Evolutionary conservation across 495 filamentous ascomycete species (phyloP).

Genomic region (Talaromyces stipitatus): DNA sequence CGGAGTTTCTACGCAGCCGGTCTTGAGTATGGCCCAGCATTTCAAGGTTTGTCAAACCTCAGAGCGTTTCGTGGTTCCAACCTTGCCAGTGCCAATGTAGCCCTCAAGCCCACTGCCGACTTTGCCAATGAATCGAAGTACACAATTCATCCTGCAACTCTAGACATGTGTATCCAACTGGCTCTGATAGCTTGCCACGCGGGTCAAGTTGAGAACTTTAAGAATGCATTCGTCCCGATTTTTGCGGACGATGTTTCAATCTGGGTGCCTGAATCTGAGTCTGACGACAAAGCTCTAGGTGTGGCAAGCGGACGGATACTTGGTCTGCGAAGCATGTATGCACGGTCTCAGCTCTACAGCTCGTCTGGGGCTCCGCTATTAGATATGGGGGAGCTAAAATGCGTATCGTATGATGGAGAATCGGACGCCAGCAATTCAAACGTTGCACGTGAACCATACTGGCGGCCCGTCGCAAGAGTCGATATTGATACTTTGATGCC

Average conservation of each 20-base stretch:
- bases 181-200: constrained; percentile 11
- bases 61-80: constrained; percentile 2
- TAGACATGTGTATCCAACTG: constrained; percentile 25
- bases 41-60: constrained; percentile 20
- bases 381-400: neutral
- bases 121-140: constrained; percentile 5
- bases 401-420: too few species aligned
- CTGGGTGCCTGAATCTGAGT: neutral
- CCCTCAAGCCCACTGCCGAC: neutral
- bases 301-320: neutral
- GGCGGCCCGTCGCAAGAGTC: too few species aligned
- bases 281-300: neutral
- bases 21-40: constrained; percentile 26
- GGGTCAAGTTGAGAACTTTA: neutral
- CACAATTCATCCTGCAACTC: constrained; percentile 24
- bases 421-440: too few species aligned
- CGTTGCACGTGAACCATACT: too few species aligned
- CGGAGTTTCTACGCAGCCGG: constrained; percentile 17
- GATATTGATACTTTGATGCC: too few species aligned
- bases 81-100: neutral
- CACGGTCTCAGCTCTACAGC: neutral
- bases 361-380: neutral
- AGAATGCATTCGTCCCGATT: neutral
- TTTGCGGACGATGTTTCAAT: too few species aligned
- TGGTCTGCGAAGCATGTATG: neutral